Conservation (phyloP, 2,329 filamentous ascomycete genomes). For the Stylonectria norvegica region DNA sequence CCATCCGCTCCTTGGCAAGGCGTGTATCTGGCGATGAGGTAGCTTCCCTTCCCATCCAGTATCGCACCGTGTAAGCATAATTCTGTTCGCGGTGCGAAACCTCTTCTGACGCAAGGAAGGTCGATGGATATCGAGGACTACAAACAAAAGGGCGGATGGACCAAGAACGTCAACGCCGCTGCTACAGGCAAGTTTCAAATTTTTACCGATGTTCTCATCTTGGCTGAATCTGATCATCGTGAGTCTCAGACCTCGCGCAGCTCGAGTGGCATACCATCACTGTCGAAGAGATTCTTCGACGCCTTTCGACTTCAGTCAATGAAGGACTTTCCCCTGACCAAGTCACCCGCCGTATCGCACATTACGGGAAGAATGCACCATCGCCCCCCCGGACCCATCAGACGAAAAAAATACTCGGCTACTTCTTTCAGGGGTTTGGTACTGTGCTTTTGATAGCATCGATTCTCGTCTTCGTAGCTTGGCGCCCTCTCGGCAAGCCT, state of each 20-base stretch:
- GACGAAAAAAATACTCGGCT: constrained; percentile 53
- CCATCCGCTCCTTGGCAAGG: constrained; percentile 14
- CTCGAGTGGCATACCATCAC: constrained; percentile 20
- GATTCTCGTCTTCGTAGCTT: constrained; percentile 72
- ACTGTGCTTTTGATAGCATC: constrained; percentile 64
- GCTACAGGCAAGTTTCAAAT: constrained; percentile 6
- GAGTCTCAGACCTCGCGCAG: constrained; percentile 12
- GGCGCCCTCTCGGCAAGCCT: constrained; percentile 70
- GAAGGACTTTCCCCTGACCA: constrained; percentile 16
- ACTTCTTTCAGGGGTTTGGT: constrained; percentile 77
- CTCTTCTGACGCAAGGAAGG: constrained; percentile 9
- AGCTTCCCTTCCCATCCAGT: constrained; percentile 16
- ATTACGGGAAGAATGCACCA: constrained; percentile 17
- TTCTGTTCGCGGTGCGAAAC: background rate
- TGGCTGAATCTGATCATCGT: constrained; percentile 1
- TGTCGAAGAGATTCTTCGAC: constrained; percentile 13
- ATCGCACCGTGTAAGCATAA: constrained; percentile 18
- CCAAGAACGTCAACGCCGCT: constrained; percentile 10
- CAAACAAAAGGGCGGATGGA: constrained; percentile 11
- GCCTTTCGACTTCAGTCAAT: constrained; percentile 10
- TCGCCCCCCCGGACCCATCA: constrained; percentile 16
- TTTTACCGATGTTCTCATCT: background rate
- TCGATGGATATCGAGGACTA: constrained; percentile 21
- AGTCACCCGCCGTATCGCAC: constrained; percentile 9
- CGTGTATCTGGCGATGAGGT: constrained; percentile 14